Evolutionary conservation across 257 asterid genomes (phyloP).

Genomic region (Nicotiana benthamiana): DNA sequence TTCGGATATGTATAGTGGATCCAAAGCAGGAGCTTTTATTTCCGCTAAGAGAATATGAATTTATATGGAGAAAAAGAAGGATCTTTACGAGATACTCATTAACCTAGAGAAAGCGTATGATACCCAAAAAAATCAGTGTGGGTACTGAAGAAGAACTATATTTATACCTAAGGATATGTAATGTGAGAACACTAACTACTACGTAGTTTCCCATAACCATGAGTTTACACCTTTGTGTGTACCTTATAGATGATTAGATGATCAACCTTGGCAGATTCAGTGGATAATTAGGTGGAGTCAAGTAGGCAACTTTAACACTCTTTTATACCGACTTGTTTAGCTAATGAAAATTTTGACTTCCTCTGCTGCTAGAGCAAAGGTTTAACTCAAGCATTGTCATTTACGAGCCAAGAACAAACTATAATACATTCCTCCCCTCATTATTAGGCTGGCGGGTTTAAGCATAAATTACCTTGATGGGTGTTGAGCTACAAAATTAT

Average conservation of each 20-base stretch:
- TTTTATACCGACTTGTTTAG: background rate
- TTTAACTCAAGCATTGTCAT: background rate
- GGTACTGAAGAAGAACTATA: background rate
- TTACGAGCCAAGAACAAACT: background rate
- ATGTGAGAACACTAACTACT: background rate
- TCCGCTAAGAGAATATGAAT: background rate
- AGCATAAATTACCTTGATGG: background rate
- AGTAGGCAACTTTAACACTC: background rate
- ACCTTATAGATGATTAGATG: background rate
- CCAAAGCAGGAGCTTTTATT: background rate
- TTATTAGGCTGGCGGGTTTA: background rate
- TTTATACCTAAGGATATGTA: background rate
- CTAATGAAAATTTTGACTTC: background rate
- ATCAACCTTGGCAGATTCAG: background rate
- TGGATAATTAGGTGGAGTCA: background rate
- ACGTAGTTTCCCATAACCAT: background rate
- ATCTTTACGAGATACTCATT: background rate
- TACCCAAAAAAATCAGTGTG: background rate
- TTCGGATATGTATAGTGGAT: background rate
- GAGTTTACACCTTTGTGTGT: background rate
- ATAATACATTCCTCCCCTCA: background rate
- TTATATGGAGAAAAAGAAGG: background rate
- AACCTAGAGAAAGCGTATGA: background rate
- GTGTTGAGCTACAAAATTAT: no score
- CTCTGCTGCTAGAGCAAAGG: background rate